These are phyloP conservation scores for Penicillium pancosmium DNA, from an alignment of 495 filamentous ascomycete genomes.

Conservation along the genomic window DNA sequence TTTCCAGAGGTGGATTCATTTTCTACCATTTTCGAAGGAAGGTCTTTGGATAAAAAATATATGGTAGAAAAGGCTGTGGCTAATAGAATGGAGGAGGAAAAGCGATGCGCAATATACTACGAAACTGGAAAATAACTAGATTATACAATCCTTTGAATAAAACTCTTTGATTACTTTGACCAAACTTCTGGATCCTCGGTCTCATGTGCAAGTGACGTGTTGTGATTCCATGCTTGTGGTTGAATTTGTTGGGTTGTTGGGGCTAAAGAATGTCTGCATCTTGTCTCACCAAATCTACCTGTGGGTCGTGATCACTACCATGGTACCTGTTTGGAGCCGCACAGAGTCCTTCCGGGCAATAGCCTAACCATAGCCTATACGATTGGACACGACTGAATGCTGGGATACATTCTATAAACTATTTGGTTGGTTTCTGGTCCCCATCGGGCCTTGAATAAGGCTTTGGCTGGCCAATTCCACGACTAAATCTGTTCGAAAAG, in stretches of 20 bases:
- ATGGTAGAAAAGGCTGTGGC: too few relatives aligned
- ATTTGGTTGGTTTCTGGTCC: neutral
- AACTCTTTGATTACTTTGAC: neutral
- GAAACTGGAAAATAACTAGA: too few relatives aligned
- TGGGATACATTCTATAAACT: neutral
- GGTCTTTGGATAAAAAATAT: too few relatives aligned
- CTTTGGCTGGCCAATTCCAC: too few relatives aligned
- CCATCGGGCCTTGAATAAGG: neutral
- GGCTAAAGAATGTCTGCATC: constrained; percentile 2
- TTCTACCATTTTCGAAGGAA: constrained; percentile 6
- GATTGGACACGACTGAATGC: neutral
- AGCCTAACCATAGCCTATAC: neutral
- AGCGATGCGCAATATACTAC: too few relatives aligned
- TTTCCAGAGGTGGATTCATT: constrained; percentile 20
- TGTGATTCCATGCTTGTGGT: neutral
- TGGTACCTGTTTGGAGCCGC: neutral
- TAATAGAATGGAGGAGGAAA: too few relatives aligned
- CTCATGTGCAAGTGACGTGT: constrained; percentile 9
- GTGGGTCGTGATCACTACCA: constrained; percentile 1
- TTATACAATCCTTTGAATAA: neutral
- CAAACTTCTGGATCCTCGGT: constrained; percentile 9
- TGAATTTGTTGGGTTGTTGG: constrained; percentile 21
- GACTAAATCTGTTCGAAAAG: too few relatives aligned
- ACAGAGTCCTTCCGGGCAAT: neutral
- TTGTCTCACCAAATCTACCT: constrained; percentile 9